Evolutionary conservation across 768 basidiomycete genomes (phyloP).

Genomic region (Leucosporidium yakuticum): DNA sequence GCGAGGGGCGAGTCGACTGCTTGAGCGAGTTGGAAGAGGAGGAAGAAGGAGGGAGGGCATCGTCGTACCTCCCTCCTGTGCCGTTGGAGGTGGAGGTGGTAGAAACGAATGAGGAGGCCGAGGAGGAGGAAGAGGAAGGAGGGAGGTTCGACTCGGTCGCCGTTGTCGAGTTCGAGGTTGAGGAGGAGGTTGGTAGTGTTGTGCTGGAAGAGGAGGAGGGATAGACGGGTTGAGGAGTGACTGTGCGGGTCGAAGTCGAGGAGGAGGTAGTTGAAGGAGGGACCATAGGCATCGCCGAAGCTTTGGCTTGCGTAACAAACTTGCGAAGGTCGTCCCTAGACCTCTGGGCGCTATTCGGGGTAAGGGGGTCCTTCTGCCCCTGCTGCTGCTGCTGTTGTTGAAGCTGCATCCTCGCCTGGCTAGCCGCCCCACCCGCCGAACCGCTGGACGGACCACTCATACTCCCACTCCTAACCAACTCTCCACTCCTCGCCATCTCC

Average conservation of each 20-base stretch:
- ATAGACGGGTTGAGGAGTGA: background rate
- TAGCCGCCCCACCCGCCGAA: too few relatives aligned
- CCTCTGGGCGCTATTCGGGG: slow-evolving; percentile 19
- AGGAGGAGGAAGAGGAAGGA: background rate
- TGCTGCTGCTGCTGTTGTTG: slow-evolving; percentile 15
- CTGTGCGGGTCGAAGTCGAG: too few relatives aligned
- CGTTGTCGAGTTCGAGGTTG: background rate
- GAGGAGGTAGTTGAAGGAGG: background rate
- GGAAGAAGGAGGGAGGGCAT: background rate
- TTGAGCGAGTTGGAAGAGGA: background rate
- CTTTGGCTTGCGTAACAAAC: slow-evolving; percentile 45
- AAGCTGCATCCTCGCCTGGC: too few relatives aligned
- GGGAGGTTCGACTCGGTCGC: background rate
- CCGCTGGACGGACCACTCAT: too few relatives aligned
- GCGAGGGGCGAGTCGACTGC: too few relatives aligned
- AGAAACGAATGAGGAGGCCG: background rate
- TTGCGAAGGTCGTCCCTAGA: slow-evolving; percentile 61
- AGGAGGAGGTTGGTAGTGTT: background rate
- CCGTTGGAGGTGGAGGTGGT: background rate
- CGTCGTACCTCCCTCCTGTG: background rate
- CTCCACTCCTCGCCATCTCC: too few relatives aligned
- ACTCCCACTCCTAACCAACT: too few relatives aligned
- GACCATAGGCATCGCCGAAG: background rate
- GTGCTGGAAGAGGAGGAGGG: background rate
- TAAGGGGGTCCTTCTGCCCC: slow-evolving; percentile 13